Percentiles rank a stretch among this genome's conserved stretches.
Evolutionary conservation across 2,329 filamentous ascomycete species (phyloP).

Genomic region (Pseudogymnoascus verrucosus): DNA sequence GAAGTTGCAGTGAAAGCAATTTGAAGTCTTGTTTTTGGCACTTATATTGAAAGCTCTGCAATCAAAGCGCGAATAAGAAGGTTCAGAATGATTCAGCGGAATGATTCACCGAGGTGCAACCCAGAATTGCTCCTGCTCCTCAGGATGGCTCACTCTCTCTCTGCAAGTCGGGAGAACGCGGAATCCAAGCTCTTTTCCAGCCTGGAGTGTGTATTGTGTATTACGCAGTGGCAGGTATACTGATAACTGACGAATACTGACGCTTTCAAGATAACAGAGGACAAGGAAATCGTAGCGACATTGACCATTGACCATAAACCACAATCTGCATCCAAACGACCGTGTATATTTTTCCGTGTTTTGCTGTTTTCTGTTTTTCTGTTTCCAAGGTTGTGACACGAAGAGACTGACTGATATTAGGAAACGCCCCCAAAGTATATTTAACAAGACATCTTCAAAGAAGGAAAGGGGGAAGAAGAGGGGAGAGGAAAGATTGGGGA

Average conservation of each 20-base stretch:
- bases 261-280: background rate
- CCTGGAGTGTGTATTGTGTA: background rate
- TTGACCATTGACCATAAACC: background rate
- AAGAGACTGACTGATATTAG: conserved; percentile 1
- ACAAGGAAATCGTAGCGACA: background rate
- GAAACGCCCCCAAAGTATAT: background rate
- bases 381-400: background rate
- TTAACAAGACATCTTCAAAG: background rate
- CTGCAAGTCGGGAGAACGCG: background rate
- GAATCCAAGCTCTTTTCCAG: background rate
- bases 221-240: conserved; percentile 2
- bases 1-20: background rate
- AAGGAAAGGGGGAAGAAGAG: background rate
- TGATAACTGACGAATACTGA: conserved; percentile 3
- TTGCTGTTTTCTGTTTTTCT: background rate
- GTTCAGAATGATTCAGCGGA: background rate
- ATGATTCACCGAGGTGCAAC: background rate
- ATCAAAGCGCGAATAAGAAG: background rate
- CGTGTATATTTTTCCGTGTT: background rate
- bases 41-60: background rate
- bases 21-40: background rate
- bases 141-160: background rate
- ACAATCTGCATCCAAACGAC: background rate
- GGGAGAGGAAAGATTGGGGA: background rate
- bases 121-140: background rate